Conservation (phyloP, 805 yeast genomes). For the Lipomyces spencermartinsiae region DNA sequence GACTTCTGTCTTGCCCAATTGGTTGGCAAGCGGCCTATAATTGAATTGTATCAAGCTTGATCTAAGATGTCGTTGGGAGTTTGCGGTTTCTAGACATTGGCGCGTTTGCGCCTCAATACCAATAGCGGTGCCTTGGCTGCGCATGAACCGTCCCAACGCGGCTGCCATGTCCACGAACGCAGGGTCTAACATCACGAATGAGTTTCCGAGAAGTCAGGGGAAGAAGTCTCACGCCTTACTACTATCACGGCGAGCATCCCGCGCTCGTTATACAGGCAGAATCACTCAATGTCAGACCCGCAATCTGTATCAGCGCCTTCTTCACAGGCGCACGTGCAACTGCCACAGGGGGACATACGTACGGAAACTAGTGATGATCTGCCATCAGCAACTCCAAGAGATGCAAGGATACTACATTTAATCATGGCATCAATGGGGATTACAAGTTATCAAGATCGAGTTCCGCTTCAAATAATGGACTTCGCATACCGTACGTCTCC, state of each 20-base stretch:
- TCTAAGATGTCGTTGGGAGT: not conserved
- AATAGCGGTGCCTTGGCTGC: not conserved
- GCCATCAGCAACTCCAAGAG: slow-evolving; percentile 64
- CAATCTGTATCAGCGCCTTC: not conserved
- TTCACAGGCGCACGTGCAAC: slow-evolving; percentile 5
- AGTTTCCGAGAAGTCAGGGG: not conserved
- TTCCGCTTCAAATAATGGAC: slow-evolving; percentile 94
- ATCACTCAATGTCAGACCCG: not conserved
- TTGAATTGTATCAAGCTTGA: not conserved
- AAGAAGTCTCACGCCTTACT: too few relatives aligned
- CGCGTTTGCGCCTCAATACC: not conserved
- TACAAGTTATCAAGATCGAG: slow-evolving; percentile 91
- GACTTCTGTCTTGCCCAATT: not conserved
- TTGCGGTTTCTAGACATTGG: not conserved
- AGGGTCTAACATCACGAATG: too few relatives aligned
- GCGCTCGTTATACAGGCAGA: not conserved
- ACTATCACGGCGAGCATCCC: not conserved
- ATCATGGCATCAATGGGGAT: slow-evolving; percentile 94
- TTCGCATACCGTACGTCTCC: slow-evolving; percentile 70
- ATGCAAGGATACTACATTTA: slow-evolving; percentile 86
- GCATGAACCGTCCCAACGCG: not conserved
- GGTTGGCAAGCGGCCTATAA: not conserved
- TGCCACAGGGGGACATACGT: slow-evolving; percentile 1
- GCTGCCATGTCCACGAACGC: too few relatives aligned
- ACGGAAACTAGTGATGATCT: slow-evolving; percentile 26